These are phyloP conservation scores for Verticillium longisporum DNA, from an alignment of 2,329 filamentous ascomycete species.

Conservation along the genomic window DNA sequence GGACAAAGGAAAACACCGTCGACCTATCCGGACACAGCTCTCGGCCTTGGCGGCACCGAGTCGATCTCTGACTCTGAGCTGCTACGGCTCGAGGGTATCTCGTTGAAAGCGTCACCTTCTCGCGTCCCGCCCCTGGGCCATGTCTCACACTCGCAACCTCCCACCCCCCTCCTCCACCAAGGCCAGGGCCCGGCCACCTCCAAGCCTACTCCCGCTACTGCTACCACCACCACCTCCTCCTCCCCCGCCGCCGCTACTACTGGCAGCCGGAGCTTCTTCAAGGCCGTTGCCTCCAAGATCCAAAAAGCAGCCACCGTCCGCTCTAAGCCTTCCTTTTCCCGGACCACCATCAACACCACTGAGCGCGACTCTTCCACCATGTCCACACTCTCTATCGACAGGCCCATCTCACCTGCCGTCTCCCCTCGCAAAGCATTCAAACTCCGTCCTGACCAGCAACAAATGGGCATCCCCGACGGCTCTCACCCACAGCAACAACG, in stretches of 20 bases:
- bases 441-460: slow-evolving; percentile 17
- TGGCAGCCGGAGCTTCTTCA: slow-evolving; percentile 27
- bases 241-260: slow-evolving; percentile 10
- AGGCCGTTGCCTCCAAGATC: slow-evolving; percentile 32
- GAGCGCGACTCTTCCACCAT: slow-evolving; percentile 17
- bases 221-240: slow-evolving; percentile 25
- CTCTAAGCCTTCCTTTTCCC: slow-evolving; percentile 14
- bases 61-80: slow-evolving; percentile 42
- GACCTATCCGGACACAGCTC: slow-evolving; percentile 12
- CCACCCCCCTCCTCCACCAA: slow-evolving; percentile 19
- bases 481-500: slow-evolving; percentile 10
- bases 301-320: slow-evolving; percentile 29
- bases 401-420: slow-evolving; percentile 9
- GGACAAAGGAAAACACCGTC: slow-evolving; percentile 11
- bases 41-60: slow-evolving; percentile 8
- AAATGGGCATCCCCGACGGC: neutral
- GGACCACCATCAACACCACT: slow-evolving; percentile 20
- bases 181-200: slow-evolving; percentile 17
- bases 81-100: slow-evolving; percentile 39
- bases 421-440: slow-evolving; percentile 24
- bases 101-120: slow-evolving; percentile 23
- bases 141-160: slow-evolving; percentile 10
- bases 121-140: slow-evolving; percentile 16
- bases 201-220: slow-evolving; percentile 12
- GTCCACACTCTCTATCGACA: slow-evolving; percentile 10